Base-by-base conservation (phyloP, 768 basidiomycete genomes). In the Termitomyces sp. region DNA sequence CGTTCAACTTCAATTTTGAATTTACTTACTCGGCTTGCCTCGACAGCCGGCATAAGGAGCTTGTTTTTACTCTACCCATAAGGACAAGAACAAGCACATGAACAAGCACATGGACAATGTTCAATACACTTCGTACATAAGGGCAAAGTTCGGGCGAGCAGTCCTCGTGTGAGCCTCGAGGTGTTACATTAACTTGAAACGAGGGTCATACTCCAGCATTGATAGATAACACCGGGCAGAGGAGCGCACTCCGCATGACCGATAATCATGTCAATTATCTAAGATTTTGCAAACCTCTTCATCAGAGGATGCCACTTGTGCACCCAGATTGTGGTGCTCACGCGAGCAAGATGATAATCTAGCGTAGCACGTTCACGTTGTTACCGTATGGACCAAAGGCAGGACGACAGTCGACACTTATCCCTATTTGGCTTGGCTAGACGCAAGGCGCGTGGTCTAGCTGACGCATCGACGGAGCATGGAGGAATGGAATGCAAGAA, bases 161-260 rank as follows among this genome's bases (percentile, higher is more conserved):
- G 54, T n/a, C 54, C 54, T 55, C 54, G 40, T 55, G 54, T 32
- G 40, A 42, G 7, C 54, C 54, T 42, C 40, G 54, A 55, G 54
- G 28, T 18, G 16, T 12, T 28, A 38, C 9, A 28, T 16, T 55
- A n/a, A 13, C n/a, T 28, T 7, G 39, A 55, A n/a, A 18, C 22
- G 1, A 20, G 24, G 36, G 9, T 22, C 52, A 38, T 22, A 20
- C 2, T 24, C 4, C 15, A n/a, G n/a, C n/a, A n/a, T n/a, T n/a
- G 7, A 50, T 33, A 9, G 28, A 50, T 15, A 18, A 32, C 48
- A 16, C 6, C 24, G 46, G 7, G 15, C 46, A 24, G 46, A 52
- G 13, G 22, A 9, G 39, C 24, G 18, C 16, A 6, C 12, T 18
- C 28, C 40, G 18, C 16, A 55, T 33, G n/a, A 6, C 54, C 40